Evolutionary conservation across 2,329 filamentous ascomycete genomes (phyloP), one percentile per base, ranked within the genome.

Genomic region (Lecanicillium sp.): DNA sequence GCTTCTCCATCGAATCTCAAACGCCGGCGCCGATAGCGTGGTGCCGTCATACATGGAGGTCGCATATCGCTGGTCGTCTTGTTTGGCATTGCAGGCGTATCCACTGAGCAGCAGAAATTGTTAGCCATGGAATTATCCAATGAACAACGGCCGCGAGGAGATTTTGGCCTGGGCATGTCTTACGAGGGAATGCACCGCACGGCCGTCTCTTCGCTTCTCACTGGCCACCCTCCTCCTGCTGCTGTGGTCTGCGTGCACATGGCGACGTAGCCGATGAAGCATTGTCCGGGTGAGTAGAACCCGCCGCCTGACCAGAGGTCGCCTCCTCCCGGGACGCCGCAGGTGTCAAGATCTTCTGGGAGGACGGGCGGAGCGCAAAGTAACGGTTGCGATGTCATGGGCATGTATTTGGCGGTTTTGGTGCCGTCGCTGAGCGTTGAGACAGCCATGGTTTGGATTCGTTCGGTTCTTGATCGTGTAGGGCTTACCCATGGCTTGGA

Each of bases 261-360:
- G 9, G 53, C 45, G 13, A 34, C 40, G 32, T 58, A 58, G 13
- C 53, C 55, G 5, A 38, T 31, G 33, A 55, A 55, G 44, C 55
- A 58, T 12, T 49, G 41, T 8, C 55, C 56, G 3, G 56, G 55
- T 6, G 54, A 58, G 41, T 54, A 57, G 39, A 54, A 56, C 3
- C 55, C 54, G 8, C 46, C 45, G 5, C 41, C 44, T 9, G 27
- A 15, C 55, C 54, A 58, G 2, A 55, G 42, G 4, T 41, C 46
- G 14, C 44, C 14, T 6, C 46, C 52, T 4, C 52, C 52, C 0
- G 52, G 52, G 5, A 54, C 39, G 4, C 39, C 35, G 28, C 52
- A 54, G 25, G 28, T 20, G 25, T 44, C 42, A 10, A 54, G 50
- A 11, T 53, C 49, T 11, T 40, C 40, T 17, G 43, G 34, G 4